Base-by-base conservation (phyloP, 768 basidiomycete genomes). In the Suillus sp. region DNA sequence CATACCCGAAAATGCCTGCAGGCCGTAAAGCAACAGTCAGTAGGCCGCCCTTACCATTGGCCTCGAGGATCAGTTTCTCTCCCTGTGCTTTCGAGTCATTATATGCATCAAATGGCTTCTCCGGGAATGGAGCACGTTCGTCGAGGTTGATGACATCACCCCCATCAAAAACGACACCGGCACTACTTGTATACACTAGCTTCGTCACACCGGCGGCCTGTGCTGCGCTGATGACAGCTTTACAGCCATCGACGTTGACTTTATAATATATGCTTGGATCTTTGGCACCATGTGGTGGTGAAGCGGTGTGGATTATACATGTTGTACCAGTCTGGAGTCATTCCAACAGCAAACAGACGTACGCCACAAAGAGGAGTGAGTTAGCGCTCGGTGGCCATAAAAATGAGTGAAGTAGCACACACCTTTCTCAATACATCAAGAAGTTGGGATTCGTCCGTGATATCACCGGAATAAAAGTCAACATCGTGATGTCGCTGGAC, bases 221-320 rank as follows among this genome's bases (percentile, higher is more conserved):
- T 27, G 93, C 92, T 10, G 93, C 92, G 13, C 88, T 86, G 71
- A 99, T 90, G 50, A 98, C 83, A 0, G 92, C 86, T 68, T 84
- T 85, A 1, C 95, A 96, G 8, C 95, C 96, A 43, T 93, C 87
- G 5, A 99, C 93, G 72, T 99, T 99, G 69, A 99, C 96, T 72
- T 91, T 93, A 77, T 86, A 89, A 79, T 92, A 97, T 11, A 98
- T 72, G 2, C 86, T 86, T 0, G 86, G 80, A 67, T 91, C 81
- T 62, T 85, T 84, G 59, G 81, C 83, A 16, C 85, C 92, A 67
- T 87, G 90, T 6, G 86, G 86, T 0, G 88, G 88, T 8, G 95
- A 96, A 20, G 96, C 97, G 11, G 96, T 98, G 75, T 99, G 97
- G 65, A 99, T 93, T 66, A 99, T 91, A 70, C 91, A 93, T 0